Base-by-base conservation (phyloP, 176 grass and related monocot genomes). In the Poa annua region DNA sequence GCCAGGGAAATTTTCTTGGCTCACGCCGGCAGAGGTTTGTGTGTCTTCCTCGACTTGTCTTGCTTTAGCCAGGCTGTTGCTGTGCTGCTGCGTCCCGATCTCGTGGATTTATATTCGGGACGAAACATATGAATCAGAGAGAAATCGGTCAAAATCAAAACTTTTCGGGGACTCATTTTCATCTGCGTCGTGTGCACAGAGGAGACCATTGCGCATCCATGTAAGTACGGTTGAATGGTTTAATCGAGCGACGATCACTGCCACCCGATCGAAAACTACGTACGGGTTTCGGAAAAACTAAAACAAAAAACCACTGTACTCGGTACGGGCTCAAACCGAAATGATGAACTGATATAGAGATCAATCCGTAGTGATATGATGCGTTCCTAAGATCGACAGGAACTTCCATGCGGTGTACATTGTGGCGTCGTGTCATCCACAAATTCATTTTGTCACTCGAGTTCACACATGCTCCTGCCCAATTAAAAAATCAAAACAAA, bases 321-420 rank as follows among this genome's bases (percentile, higher is more conserved):
- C 41, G 2, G 10, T 45, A 45, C 10, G 44, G 36, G 9, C 6
- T 69, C 10, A 19, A 21, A 21, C 9, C 9, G 66, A 69, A 69
- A 69, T 42, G 36, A 21, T 69, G 19, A 1, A 20, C 66, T 69
- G 66, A 69, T 69, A n/a, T 6, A 41, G 65, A 41, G 35, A 39
- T 39, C 65, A 68, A 68, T 8, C 65, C 39, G 65, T 67, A 39
- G 34, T 4, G 65, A 39, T 68, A 68, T 68, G 65, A 35, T 19
- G 9, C 64, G 64, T 66, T 38, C 33, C 4, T 36, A 66, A 36
- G 16, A 33, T 66, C 33, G 64, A 66, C 8, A 66, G 33, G 64
- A 66, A 66, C 33, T 36, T 36, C 3, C 35, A 35, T 41, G 38
- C 2, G 42, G 42, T 1, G 4, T n/a, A n/a, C 6, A 42, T 10